phyloP scores from a whole-genome alignment of 148 eudicot genomes.

The Camellia lanceoleosa region DNA sequence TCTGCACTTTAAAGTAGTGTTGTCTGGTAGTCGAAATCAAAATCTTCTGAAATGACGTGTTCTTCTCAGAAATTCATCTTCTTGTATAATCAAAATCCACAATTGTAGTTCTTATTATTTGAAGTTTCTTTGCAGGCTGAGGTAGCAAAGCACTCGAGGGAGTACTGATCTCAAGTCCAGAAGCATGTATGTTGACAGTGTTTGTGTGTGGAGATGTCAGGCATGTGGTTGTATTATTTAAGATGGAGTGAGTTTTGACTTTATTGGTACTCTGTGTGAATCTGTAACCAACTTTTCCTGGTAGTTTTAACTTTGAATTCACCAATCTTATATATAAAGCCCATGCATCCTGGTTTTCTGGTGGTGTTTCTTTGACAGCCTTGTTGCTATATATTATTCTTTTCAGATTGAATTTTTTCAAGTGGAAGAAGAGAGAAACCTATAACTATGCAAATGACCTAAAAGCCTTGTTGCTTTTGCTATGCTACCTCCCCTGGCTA shows the following conservation, averaged over 20 bases:
- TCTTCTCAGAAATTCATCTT: not conserved
- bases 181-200: not conserved
- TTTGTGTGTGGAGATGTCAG: not conserved
- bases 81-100: not conserved
- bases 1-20: not conserved
- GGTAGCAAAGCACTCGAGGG: conserved; percentile 21
- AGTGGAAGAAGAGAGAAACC: too few species aligned
- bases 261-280: not conserved
- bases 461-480: too few species aligned
- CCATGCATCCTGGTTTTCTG: too few species aligned
- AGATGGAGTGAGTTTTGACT: not conserved
- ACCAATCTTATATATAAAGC: too few species aligned
- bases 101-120: not conserved
- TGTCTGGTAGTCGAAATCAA: not conserved
- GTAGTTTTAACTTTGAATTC: not conserved
- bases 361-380: too few species aligned
- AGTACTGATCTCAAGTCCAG: conserved; percentile 1
- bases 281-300: not conserved
- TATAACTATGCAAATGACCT: too few species aligned
- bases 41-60: not conserved
- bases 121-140: conserved; percentile 17
- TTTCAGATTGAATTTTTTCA: too few species aligned
- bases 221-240: not conserved
- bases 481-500: too few species aligned
- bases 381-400: too few species aligned